Evolutionary conservation across 345 rosid genomes (phyloP).

Genomic region (Crucihimalaya himalaica): DNA sequence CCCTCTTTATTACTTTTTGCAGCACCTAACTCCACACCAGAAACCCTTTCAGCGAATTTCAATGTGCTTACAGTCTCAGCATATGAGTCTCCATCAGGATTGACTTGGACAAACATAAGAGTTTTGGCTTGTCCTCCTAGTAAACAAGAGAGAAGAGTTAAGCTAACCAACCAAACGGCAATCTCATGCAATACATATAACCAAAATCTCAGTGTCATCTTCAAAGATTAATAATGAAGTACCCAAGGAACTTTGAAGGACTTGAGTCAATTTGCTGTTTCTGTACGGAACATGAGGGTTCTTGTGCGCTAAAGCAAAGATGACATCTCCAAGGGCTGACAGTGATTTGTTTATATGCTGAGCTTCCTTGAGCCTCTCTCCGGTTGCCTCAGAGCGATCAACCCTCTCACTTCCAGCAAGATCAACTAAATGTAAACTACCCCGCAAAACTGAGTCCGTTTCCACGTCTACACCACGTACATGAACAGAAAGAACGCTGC

Average conservation of each 20-base stretch:
- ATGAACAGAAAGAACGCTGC: conserved; percentile 94
- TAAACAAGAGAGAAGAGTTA: conserved; percentile 3
- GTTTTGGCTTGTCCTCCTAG: conserved; percentile 98
- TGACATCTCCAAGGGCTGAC: conserved; percentile 95
- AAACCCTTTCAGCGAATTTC: conserved; percentile 95
- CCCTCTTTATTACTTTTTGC: conserved; percentile 92
- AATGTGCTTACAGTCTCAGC: conserved; percentile 90
- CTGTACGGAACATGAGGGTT: conserved; percentile 85
- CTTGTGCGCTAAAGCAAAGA: conserved; percentile 88
- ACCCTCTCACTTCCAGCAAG: conserved; percentile 99
- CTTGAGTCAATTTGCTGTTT: conserved; percentile 98
- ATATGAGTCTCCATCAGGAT: conserved; percentile 89
- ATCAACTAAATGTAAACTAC: conserved; percentile 87
- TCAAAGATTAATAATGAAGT: conserved; percentile 21
- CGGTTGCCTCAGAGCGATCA: conserved; percentile 95
- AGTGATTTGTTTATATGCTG: conserved; percentile 94
- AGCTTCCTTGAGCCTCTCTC: conserved; percentile 95
- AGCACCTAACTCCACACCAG: conserved; percentile 97
- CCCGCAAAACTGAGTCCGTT: conserved; percentile 71
- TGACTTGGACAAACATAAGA: conserved; percentile 95
- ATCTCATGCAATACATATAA: background rate
- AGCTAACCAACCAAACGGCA: conserved; percentile 12
- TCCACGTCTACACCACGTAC: conserved; percentile 75
- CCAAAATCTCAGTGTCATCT: background rate
- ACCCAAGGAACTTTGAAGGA: conserved; percentile 97